Percentiles rank a stretch among this genome's conserved stretches.
Evolutionary conservation across 2,329 filamentous ascomycete species (phyloP).

Genomic region (Ophiosphaerella narmari): DNA sequence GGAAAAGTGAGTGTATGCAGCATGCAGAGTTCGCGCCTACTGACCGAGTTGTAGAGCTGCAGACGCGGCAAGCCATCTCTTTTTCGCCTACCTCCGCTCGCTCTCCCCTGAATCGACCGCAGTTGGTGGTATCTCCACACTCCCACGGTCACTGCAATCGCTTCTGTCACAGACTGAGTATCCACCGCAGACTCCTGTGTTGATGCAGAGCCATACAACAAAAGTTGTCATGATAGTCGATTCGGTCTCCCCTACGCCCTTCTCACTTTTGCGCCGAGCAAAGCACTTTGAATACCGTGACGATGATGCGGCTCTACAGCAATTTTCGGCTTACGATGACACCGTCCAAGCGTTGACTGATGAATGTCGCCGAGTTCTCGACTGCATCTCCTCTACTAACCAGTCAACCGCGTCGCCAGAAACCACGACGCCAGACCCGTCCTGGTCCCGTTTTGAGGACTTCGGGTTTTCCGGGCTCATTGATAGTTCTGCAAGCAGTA

Average conservation of each 20-base stretch:
- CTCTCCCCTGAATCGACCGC: slow-evolving; percentile 76
- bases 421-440: slow-evolving; percentile 65
- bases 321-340: slow-evolving; percentile 87
- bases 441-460: slow-evolving; percentile 96
- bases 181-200: slow-evolving; percentile 75
- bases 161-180: slow-evolving; percentile 93
- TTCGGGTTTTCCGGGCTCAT: slow-evolving; percentile 82
- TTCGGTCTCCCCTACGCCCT: slow-evolving; percentile 90
- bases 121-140: slow-evolving; percentile 77
- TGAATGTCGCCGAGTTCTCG: slow-evolving; percentile 88
- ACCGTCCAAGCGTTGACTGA: slow-evolving; percentile 87
- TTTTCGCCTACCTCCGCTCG: slow-evolving; percentile 95
- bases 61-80: slow-evolving; percentile 93
- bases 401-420: slow-evolving; percentile 72
- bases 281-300: slow-evolving; percentile 96
- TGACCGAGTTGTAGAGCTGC: slow-evolving; percentile 68
- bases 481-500: slow-evolving; percentile 63
- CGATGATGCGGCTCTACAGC: slow-evolving; percentile 79
- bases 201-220: slow-evolving; percentile 80
- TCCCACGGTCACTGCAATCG: slow-evolving; percentile 89
- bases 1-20: slow-evolving; percentile 64
- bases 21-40: slow-evolving; percentile 16
- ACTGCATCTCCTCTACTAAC: slow-evolving; percentile 85
- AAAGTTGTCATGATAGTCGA: slow-evolving; percentile 98
- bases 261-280: slow-evolving; percentile 83